These are phyloP conservation scores for Podaxis rugospora DNA, from an alignment of 768 basidiomycete species.

Conservation along the genomic window DNA sequence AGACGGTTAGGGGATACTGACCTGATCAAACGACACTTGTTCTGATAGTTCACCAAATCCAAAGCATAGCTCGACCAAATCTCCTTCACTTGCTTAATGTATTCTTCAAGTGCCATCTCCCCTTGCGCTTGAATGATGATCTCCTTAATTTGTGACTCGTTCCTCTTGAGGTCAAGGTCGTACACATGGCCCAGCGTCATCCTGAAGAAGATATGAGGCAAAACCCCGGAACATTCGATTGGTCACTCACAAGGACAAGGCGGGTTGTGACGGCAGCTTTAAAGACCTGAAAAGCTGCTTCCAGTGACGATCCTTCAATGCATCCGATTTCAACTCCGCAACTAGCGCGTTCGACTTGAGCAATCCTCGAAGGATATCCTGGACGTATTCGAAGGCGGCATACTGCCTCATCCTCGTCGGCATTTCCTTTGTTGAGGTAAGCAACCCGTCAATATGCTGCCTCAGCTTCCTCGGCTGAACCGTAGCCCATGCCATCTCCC, in stretches of 20 bases:
- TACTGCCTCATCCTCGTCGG: conserved; percentile 99
- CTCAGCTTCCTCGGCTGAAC: conserved; percentile 94
- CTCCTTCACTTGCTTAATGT: conserved; percentile 95
- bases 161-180: conserved; percentile 92
- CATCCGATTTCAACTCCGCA: conserved; percentile 95
- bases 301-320: conserved; percentile 97
- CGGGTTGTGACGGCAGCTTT: conserved; percentile 69
- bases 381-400: conserved; percentile 97
- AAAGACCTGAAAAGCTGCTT: conserved; percentile 92
- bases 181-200: conserved; percentile 97
- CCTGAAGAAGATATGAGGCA: conserved; percentile 31
- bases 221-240: background rate
- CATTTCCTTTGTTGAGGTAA: conserved; percentile 97
- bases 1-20: conserved; percentile 24
- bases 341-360: conserved; percentile 88
- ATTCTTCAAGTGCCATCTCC: conserved; percentile 97
- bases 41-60: conserved; percentile 97
- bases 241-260: conserved; percentile 59
- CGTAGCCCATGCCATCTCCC: conserved; percentile 87
- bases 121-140: conserved; percentile 97
- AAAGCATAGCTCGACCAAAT: conserved; percentile 95
- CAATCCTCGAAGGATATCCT: conserved; percentile 80
- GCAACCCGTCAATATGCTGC: conserved; percentile 87
- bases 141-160: conserved; percentile 88
- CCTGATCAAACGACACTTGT: conserved; percentile 94